These are phyloP conservation scores for Pulicaria dysenterica DNA, from an alignment of 129 eudicot species.

Conservation along the genomic window DNA sequence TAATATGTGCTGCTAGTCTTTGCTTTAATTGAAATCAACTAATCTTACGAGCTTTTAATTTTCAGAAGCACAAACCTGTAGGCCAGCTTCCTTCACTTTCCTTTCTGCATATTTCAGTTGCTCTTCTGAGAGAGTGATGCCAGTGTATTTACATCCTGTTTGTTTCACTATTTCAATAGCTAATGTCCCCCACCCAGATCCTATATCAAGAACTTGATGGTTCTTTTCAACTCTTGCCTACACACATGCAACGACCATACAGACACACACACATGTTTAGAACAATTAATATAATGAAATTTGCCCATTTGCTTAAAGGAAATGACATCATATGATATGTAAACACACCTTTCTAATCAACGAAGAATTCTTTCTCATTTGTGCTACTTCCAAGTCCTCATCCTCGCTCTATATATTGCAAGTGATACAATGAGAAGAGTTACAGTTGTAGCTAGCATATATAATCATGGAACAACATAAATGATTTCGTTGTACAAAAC, in stretches of 20 bases:
- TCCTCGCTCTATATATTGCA: slow-evolving; percentile 43
- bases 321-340: background rate
- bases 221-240: slow-evolving; percentile 61
- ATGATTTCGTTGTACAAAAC: too few species aligned
- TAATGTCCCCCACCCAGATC: slow-evolving; percentile 82
- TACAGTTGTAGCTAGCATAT: too few species aligned
- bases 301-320: background rate
- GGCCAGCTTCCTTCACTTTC: slow-evolving; percentile 72
- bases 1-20: background rate
- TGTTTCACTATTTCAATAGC: slow-evolving; percentile 76
- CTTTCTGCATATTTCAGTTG: slow-evolving; percentile 69
- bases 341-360: slow-evolving; percentile 61
- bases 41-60: background rate
- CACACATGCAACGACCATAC: background rate
- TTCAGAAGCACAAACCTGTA: slow-evolving; percentile 47
- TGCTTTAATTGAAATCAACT: background rate
- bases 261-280: background rate
- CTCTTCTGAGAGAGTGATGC: slow-evolving; percentile 72
- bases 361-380: slow-evolving; percentile 59
- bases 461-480: background rate
- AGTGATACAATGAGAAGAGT: background rate
- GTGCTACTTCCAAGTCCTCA: slow-evolving; percentile 73
- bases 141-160: slow-evolving; percentile 86
- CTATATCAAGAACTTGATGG: slow-evolving; percentile 78
- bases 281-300: background rate